Evolutionary conservation across 1,284 basidiomycete species (phyloP).

Genomic region (Melampsora americana): DNA sequence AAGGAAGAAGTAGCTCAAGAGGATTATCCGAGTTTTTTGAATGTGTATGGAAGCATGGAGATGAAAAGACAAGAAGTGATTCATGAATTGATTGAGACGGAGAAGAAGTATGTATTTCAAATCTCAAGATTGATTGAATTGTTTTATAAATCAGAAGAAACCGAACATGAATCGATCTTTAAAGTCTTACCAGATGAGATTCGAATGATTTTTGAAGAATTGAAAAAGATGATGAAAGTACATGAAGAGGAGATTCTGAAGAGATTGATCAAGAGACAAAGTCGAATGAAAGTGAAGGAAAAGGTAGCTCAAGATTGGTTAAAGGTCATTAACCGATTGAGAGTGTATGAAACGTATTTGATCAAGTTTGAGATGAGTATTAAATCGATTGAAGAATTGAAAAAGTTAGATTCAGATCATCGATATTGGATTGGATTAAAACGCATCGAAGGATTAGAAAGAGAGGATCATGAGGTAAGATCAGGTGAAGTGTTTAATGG

Average conservation of each 20-base stretch:
- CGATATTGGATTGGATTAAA: neutral
- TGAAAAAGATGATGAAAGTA: constrained; percentile 70
- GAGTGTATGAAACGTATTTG: constrained; percentile 80
- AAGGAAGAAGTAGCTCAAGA: neutral
- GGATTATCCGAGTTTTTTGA: neutral
- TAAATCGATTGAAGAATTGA: constrained; percentile 56
- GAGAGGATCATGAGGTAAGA: constrained; percentile 61
- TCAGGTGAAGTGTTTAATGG: constrained; percentile 70
- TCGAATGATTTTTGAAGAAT: constrained; percentile 69
- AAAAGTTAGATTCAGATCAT: neutral
- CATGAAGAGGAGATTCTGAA: constrained; percentile 8
- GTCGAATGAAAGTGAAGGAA: neutral
- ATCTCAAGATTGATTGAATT: constrained; percentile 65
- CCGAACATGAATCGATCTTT: constrained; percentile 68
- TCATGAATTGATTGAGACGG: constrained; percentile 66
- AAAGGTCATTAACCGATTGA: constrained; percentile 64
- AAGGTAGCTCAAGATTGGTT: constrained; percentile 63
- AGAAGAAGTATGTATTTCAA: constrained; percentile 66
- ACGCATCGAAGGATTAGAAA: neutral
- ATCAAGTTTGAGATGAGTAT: constrained; percentile 66
- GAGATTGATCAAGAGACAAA: too few relatives aligned
- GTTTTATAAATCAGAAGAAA: constrained; percentile 71
- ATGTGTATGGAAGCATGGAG: constrained; percentile 58
- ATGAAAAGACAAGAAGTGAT: constrained; percentile 67
- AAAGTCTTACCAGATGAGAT: constrained; percentile 68